Conservation (phyloP, 2,329 filamentous ascomycete genomes). For the Beauveria sp. region DNA sequence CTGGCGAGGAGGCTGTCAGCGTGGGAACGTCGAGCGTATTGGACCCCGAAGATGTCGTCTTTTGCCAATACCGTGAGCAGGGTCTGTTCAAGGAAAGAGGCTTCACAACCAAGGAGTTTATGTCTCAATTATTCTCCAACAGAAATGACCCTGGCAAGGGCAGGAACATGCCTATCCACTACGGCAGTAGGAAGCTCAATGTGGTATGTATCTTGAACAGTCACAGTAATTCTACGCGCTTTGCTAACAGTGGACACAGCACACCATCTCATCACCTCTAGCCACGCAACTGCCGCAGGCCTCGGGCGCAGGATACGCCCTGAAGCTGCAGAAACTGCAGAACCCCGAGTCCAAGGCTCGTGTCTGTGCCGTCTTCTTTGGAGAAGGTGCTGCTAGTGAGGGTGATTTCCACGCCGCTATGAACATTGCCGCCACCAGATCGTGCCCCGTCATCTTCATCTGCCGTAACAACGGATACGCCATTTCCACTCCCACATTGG, state of each 20-base stretch:
- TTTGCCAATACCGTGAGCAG: slow-evolving; percentile 90
- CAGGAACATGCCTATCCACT: slow-evolving; percentile 96
- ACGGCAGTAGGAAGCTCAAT: slow-evolving; percentile 75
- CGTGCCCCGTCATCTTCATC: slow-evolving; percentile 83
- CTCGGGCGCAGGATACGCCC: slow-evolving; percentile 75
- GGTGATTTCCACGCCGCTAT: slow-evolving; percentile 88
- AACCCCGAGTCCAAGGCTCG: slow-evolving; percentile 60
- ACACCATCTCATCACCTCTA: slow-evolving; percentile 75
- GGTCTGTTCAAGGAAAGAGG: slow-evolving; percentile 87
- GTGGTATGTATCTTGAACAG: slow-evolving; percentile 51
- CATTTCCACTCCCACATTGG: slow-evolving; percentile 80
- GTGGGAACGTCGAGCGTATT: slow-evolving; percentile 83
- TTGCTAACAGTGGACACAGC: slow-evolving; percentile 34
- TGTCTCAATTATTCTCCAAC: slow-evolving; percentile 92
- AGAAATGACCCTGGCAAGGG: slow-evolving; percentile 70
- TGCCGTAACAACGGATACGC: slow-evolving; percentile 92
- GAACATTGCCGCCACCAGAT: slow-evolving; percentile 82
- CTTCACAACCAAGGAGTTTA: slow-evolving; percentile 81
- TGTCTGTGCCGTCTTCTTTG: slow-evolving; percentile 79
- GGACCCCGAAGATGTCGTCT: slow-evolving; percentile 78
- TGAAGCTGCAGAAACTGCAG: slow-evolving; percentile 71
- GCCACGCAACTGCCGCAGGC: slow-evolving; percentile 89
- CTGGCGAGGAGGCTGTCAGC: slow-evolving; percentile 89
- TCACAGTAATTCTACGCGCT: neutral
- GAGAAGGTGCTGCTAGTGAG: slow-evolving; percentile 83